A percentile compares a stretch with the other conserved stretches of the same genome.
phyloP scores from a whole-genome alignment of 2,329 filamentous ascomycete genomes.

The Trichoderma sp. region DNA sequence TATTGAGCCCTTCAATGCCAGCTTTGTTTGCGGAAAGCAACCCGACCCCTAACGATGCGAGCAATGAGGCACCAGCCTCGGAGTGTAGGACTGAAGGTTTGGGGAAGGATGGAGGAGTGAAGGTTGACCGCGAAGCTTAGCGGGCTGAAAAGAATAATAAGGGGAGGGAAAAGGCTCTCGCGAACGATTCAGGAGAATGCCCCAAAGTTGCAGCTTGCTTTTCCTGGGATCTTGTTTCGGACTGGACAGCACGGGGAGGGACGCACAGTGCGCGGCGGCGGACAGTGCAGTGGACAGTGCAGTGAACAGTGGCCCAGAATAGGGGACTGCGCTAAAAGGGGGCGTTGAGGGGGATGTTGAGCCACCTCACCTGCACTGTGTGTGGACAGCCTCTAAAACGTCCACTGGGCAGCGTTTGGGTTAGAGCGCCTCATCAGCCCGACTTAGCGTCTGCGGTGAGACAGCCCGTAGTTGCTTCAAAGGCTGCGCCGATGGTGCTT shows the following conservation, averaged over 20 bases:
- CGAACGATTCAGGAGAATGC: conserved; percentile 29
- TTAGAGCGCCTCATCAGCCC: conserved; percentile 19
- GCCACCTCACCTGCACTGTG: conserved; percentile 26
- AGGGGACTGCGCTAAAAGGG: conserved; percentile 28
- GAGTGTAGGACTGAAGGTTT: conserved; percentile 37
- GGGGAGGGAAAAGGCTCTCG: conserved; percentile 33
- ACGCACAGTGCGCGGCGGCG: conserved; percentile 20
- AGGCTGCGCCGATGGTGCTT: not conserved
- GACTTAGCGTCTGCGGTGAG: conserved; percentile 26
- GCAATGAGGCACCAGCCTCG: conserved; percentile 41
- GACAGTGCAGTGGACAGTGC: not conserved
- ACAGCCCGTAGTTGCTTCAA: conserved; percentile 14
- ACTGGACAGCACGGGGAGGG: conserved; percentile 27
- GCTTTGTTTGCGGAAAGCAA: conserved; percentile 27
- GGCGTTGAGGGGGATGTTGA: conserved; percentile 26
- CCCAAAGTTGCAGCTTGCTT: conserved; percentile 17
- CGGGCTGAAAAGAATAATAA: conserved; percentile 33
- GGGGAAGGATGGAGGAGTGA: conserved; percentile 31
- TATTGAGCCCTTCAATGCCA: conserved; percentile 27
- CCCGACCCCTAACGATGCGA: conserved; percentile 34
- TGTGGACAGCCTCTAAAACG: conserved; percentile 8
- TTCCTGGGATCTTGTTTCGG: conserved; percentile 28
- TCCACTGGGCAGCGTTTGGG: conserved; percentile 22
- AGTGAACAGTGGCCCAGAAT: conserved; percentile 28
- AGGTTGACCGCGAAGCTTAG: conserved; percentile 32